Evolutionary conservation across 257 asterid genomes (phyloP).

Genomic region (Solanum peruvianum): DNA sequence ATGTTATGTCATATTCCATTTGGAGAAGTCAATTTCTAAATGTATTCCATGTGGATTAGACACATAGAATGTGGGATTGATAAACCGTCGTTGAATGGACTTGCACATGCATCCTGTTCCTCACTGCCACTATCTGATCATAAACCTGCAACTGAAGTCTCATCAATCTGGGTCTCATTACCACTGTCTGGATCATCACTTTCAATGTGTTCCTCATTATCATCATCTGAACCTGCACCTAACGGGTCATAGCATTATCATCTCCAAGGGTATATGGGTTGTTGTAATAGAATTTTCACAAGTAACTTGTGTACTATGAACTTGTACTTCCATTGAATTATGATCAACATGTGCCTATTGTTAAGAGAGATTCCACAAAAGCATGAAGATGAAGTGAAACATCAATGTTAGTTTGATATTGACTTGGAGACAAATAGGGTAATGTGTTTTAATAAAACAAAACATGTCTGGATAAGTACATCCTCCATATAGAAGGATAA

Average conservation of each 20-base stretch:
- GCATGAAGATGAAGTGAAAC: neutral
- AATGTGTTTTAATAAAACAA: neutral
- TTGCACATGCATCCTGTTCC: neutral
- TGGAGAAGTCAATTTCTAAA: too few relatives aligned
- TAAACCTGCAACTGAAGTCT: neutral
- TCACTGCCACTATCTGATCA: neutral
- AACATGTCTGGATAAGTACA: neutral
- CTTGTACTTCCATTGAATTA: neutral
- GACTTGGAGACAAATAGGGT: neutral
- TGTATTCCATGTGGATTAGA: neutral
- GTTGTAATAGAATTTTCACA: too few relatives aligned
- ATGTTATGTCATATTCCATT: neutral
- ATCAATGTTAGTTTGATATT: neutral
- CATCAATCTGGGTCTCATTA: too few relatives aligned
- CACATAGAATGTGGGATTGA: neutral
- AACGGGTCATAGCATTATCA: neutral
- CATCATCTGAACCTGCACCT: neutral
- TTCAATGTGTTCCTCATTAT: neutral
- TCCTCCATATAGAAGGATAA: neutral
- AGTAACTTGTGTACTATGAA: neutral
- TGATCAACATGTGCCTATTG: neutral
- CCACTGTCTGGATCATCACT: neutral
- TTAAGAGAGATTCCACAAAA: neutral
- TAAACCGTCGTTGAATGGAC: neutral
- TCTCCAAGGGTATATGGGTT: neutral